Percentiles rank a stretch among this genome's conserved stretches.
Conservation (phyloP, 208 protist species). For the Trypanosoma scelopori region DNA sequence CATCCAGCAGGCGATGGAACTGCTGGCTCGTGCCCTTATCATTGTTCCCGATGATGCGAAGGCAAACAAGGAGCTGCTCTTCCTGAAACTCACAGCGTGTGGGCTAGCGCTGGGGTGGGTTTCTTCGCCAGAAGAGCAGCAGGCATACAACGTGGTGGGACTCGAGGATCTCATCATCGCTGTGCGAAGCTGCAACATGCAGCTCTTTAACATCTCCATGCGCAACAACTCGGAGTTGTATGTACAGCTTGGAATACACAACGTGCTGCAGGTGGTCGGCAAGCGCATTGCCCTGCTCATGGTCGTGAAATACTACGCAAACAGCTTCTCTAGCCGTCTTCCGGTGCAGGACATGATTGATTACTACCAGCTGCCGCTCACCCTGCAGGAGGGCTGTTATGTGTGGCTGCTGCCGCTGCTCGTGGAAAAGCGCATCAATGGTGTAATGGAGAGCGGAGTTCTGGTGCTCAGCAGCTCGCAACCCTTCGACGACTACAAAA, state of each 20-base stretch:
- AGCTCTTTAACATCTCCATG: slow-evolving; percentile 59
- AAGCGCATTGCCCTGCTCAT: slow-evolving; percentile 65
- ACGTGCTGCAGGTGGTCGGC: slow-evolving; percentile 58
- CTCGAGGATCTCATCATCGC: slow-evolving; percentile 72
- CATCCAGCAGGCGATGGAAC: slow-evolving; percentile 44
- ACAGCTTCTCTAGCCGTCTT: slow-evolving; percentile 38
- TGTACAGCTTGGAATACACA: slow-evolving; percentile 64
- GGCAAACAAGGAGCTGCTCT: slow-evolving; percentile 45
- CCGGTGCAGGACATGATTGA: slow-evolving; percentile 58
- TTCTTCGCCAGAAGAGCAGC: slow-evolving; percentile 24
- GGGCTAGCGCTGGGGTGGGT: slow-evolving; percentile 42
- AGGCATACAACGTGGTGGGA: slow-evolving; percentile 23
- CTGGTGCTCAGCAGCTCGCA: slow-evolving; percentile 55
- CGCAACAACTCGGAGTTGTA: slow-evolving; percentile 60
- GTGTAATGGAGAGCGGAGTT: slow-evolving; percentile 62
- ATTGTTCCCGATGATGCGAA: slow-evolving; percentile 28
- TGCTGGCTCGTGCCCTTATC: slow-evolving; percentile 56
- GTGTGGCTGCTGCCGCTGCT: slow-evolving; percentile 82
- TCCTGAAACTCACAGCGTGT: slow-evolving; percentile 57
- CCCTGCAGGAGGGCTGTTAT: slow-evolving; percentile 22
- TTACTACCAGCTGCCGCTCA: slow-evolving; percentile 55
- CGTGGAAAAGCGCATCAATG: slow-evolving; percentile 72
- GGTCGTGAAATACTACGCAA: slow-evolving; percentile 77
- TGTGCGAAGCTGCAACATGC: slow-evolving; percentile 50
- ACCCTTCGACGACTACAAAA: slow-evolving; percentile 70